A percentile compares a stretch with the other conserved stretches of the same genome.
These are phyloP conservation scores for Candida chilensis DNA, from an alignment of 805 yeast genomes.

Conservation along the genomic window DNA sequence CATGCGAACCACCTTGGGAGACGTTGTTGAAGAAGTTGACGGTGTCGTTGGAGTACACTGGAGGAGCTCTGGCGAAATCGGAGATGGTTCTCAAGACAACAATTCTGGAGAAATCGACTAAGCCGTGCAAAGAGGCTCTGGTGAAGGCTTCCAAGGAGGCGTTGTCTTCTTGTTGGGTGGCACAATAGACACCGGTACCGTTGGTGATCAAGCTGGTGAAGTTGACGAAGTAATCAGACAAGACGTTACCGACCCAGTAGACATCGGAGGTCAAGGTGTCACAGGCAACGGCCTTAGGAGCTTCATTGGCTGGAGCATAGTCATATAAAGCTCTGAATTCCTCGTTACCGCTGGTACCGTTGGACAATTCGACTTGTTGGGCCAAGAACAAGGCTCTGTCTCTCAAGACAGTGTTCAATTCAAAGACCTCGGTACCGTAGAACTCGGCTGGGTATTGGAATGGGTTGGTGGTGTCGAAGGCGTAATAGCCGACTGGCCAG, in stretches of 20 bases:
- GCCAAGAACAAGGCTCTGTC: conserved; percentile 50
- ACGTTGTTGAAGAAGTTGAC: conserved; percentile 40
- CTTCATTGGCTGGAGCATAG: conserved; percentile 37
- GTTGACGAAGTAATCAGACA: conserved; percentile 40
- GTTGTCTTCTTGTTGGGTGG: conserved; percentile 62
- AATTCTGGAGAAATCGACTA: conserved; percentile 48
- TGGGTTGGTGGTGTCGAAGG: conserved; percentile 42
- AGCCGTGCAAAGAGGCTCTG: conserved; percentile 43
- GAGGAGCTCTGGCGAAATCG: conserved; percentile 49
- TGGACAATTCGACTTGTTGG: conserved; percentile 25
- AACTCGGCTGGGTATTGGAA: conserved; percentile 41
- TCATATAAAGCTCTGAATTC: conserved; percentile 38
- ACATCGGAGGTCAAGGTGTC: conserved; percentile 54
- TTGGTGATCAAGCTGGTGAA: conserved; percentile 43
- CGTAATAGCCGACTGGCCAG: conserved; percentile 56
- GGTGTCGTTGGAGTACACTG: conserved; percentile 28
- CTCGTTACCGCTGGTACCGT: conserved; percentile 35
- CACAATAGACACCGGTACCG: conserved; percentile 48
- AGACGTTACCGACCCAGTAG: conserved; percentile 45
- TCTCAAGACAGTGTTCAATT: conserved; percentile 48
- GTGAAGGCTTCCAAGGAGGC: conserved; percentile 53
- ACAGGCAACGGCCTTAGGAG: conserved; percentile 42
- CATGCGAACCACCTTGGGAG: conserved; percentile 40
- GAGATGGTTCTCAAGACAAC: conserved; percentile 55
- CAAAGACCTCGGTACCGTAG: conserved; percentile 61